These are phyloP conservation scores for Saccharomyces eubayanus DNA, from an alignment of 805 yeast species.

Conservation along the genomic window DNA sequence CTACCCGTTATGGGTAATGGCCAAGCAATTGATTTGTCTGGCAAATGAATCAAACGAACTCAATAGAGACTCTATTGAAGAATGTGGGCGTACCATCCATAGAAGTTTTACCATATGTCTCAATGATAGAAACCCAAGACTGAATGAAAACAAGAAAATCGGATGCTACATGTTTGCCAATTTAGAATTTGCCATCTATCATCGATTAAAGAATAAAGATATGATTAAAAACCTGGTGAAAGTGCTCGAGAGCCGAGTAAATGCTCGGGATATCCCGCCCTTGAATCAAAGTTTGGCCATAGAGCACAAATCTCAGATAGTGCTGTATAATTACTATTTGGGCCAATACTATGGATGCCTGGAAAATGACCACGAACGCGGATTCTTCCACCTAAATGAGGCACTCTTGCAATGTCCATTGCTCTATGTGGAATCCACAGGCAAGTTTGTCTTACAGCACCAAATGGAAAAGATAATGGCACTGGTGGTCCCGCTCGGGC, in stretches of 20 bases:
- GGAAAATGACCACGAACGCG: slow-evolving; percentile 48
- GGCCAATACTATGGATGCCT: slow-evolving; percentile 55
- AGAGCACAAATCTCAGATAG: slow-evolving; percentile 44
- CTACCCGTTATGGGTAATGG: slow-evolving; percentile 16
- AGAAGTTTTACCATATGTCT: slow-evolving; percentile 68
- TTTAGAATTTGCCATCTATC: slow-evolving; percentile 60
- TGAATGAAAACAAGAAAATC: slow-evolving; percentile 41
- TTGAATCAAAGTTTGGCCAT: slow-evolving; percentile 8
- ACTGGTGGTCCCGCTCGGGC: slow-evolving; percentile 55
- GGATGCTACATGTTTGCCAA: slow-evolving; percentile 67
- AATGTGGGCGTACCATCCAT: slow-evolving; percentile 58
- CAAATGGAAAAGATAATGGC: slow-evolving; percentile 39
- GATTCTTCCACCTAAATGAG: slow-evolving; percentile 42
- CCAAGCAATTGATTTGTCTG: slow-evolving; percentile 21
- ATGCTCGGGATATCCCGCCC: slow-evolving; percentile 11
- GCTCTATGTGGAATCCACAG: neutral
- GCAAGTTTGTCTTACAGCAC: neutral
- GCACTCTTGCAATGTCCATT: slow-evolving; percentile 33
- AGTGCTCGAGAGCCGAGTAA: slow-evolving; percentile 45
- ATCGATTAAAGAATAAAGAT: slow-evolving; percentile 56
- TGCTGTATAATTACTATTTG: slow-evolving; percentile 59
- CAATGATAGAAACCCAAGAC: slow-evolving; percentile 62
- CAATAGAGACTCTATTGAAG: slow-evolving; percentile 31
- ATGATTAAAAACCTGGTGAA: slow-evolving; percentile 67
- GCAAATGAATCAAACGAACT: slow-evolving; percentile 18